Evolutionary conservation across 164 flowering plant genomes (phyloP).

Genomic region (grape (Vitis vinifera)): DNA sequence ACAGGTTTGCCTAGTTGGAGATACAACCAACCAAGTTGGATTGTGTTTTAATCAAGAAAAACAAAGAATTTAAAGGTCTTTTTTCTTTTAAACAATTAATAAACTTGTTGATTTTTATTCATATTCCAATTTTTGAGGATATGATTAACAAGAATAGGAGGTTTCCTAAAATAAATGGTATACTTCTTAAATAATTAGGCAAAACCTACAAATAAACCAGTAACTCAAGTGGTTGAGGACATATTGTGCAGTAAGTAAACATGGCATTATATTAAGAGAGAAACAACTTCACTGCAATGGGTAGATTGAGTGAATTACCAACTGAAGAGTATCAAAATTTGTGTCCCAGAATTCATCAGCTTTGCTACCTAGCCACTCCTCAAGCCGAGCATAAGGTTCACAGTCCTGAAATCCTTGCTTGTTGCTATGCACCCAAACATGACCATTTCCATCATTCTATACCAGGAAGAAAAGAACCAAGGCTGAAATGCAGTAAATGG

Average conservation of each 20-base stretch:
- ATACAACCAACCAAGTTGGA: too few relatives aligned
- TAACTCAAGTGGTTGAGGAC: too few relatives aligned
- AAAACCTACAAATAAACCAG: too few relatives aligned
- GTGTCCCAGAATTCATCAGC: conserved; percentile 51
- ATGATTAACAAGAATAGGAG: too few relatives aligned
- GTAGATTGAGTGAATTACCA: conserved; percentile 33
- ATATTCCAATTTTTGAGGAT: too few relatives aligned
- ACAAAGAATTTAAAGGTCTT: too few relatives aligned
- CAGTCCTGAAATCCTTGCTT: conserved; percentile 68
- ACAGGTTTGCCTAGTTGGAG: too few relatives aligned
- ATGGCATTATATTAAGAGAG: neutral
- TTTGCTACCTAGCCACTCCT: conserved; percentile 51
- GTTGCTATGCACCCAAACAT: conserved; percentile 46
- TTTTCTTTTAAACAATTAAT: too few relatives aligned
- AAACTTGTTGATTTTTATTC: too few relatives aligned
- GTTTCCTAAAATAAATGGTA: too few relatives aligned
- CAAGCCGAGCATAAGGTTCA: conserved; percentile 56
- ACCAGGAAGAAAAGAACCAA: conserved; percentile 2
- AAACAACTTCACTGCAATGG: neutral
- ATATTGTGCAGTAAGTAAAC: neutral
- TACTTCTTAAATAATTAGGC: too few relatives aligned
- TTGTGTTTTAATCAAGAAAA: too few relatives aligned
- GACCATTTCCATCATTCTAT: conserved; percentile 42
- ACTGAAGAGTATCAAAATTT: conserved; percentile 35
- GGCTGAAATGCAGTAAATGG: neutral